phyloP scores from a whole-genome alignment of 331 rosid genomes.

The Acacia pycnantha region DNA sequence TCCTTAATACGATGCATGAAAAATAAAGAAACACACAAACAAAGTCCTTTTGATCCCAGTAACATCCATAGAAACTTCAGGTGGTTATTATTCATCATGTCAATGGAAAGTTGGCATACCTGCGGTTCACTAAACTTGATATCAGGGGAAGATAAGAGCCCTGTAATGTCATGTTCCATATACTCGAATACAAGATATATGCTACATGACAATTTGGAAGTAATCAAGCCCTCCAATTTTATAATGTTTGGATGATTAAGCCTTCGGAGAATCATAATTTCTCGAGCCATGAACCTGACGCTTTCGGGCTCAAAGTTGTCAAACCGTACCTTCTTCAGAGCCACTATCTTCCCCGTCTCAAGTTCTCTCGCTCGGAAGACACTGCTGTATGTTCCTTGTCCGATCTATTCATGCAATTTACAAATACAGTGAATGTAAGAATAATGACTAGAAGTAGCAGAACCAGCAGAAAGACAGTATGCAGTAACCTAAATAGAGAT shows the following conservation, averaged over 20 bases:
- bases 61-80: not conserved
- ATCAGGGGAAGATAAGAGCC: constrained; percentile 88
- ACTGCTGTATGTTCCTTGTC: constrained; percentile 96
- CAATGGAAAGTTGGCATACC: constrained; percentile 44
- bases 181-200: constrained; percentile 93
- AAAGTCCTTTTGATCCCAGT: not conserved
- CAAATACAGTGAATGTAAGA: constrained; percentile 23
- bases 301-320: constrained; percentile 98
- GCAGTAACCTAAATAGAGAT: not conserved
- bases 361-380: constrained; percentile 86
- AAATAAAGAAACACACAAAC: not conserved
- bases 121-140: constrained; percentile 87
- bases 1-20: not conserved
- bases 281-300: constrained; percentile 95
- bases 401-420: constrained; percentile 56
- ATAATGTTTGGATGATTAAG: constrained; percentile 91
- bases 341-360: constrained; percentile 87
- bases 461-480: not conserved
- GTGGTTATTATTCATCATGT: not conserved
- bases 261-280: constrained; percentile 85
- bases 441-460: constrained; percentile 5
- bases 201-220: constrained; percentile 90
- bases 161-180: constrained; percentile 96
- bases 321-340: constrained; percentile 95
- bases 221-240: constrained; percentile 83